phyloP scores from a whole-genome alignment of 78 protist genomes.

The Thecamonas trahens region DNA sequence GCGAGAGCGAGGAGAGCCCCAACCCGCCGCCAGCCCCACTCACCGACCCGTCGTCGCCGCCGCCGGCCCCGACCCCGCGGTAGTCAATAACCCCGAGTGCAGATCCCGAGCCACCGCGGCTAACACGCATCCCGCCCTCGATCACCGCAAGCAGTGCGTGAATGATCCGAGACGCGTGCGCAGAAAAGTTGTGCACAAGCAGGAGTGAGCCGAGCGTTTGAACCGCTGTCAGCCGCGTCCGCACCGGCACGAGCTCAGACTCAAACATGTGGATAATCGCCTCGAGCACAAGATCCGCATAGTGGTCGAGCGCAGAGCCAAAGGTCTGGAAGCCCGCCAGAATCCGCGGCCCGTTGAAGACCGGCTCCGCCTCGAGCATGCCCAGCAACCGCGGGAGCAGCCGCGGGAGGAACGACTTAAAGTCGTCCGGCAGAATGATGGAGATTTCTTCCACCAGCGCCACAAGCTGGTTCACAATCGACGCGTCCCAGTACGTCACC shows the following conservation, averaged over 20 bases:
- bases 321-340: conserved; percentile 69
- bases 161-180: conserved; percentile 73
- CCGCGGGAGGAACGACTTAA: conserved; percentile 66
- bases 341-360: no score
- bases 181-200: conserved; percentile 54
- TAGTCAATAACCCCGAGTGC: no score
- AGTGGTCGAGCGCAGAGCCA: conserved; percentile 81
- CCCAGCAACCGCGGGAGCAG: conserved; percentile 75
- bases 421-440: conserved; percentile 75
- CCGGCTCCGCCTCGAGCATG: conserved; percentile 14
- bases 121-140: conserved; percentile 2
- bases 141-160: conserved; percentile 79
- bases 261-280: conserved; percentile 66
- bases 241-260: neutral
- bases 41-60: no score
- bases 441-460: conserved; percentile 75
- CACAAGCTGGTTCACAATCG: conserved; percentile 38
- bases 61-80: no score
- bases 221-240: conserved; percentile 31
- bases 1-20: no score
- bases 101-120: no score
- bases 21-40: no score
- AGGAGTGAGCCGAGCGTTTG: conserved; percentile 62
- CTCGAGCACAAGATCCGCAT: conserved; percentile 82
- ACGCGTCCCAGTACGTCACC: conserved; percentile 76